Evolutionary conservation across 139 green algal species (phyloP).

Genomic region (Limnomonas spitsbergensis): DNA sequence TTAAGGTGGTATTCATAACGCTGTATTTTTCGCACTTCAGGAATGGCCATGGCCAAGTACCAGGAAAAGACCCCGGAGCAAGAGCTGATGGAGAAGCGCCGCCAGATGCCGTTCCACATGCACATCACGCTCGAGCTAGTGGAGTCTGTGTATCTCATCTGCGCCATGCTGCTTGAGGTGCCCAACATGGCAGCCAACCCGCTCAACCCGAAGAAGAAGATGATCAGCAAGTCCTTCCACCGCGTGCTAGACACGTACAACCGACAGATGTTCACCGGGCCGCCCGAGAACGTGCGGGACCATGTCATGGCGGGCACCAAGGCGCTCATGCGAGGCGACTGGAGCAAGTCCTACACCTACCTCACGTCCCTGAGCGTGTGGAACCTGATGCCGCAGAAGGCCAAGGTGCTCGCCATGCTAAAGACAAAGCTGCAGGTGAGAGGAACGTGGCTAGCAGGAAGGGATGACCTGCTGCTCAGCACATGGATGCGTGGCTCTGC

Average conservation of each 20-base stretch:
- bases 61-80: slow-evolving; percentile 88
- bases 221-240: slow-evolving; percentile 81
- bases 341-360: slow-evolving; percentile 68
- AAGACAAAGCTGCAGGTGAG: slow-evolving; percentile 13
- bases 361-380: slow-evolving; percentile 69
- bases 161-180: slow-evolving; percentile 93
- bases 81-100: slow-evolving; percentile 91
- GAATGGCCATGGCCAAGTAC: slow-evolving; percentile 67
- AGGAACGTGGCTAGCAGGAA: too few relatives aligned
- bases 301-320: slow-evolving; percentile 88
- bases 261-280: slow-evolving; percentile 65
- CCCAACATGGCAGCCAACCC: slow-evolving; percentile 79
- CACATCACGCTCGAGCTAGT: slow-evolving; percentile 97
- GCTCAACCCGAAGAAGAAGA: slow-evolving; percentile 60
- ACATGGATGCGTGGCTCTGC: too few relatives aligned
- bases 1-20: too few relatives aligned
- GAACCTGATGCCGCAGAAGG: slow-evolving; percentile 73
- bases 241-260: slow-evolving; percentile 94
- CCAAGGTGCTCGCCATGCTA: slow-evolving; percentile 37
- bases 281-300: slow-evolving; percentile 96
- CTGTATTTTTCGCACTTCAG: too few relatives aligned
- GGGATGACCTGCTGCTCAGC: too few relatives aligned
- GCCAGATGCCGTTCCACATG: slow-evolving; percentile 99
- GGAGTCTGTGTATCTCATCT: slow-evolving; percentile 89
- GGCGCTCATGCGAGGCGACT: slow-evolving; percentile 81